A percentile compares a stretch with the other conserved stretches of the same genome.
Evolutionary conservation across 306 rosid genomes (phyloP).

Genomic region (Begonia peltatifolia): DNA sequence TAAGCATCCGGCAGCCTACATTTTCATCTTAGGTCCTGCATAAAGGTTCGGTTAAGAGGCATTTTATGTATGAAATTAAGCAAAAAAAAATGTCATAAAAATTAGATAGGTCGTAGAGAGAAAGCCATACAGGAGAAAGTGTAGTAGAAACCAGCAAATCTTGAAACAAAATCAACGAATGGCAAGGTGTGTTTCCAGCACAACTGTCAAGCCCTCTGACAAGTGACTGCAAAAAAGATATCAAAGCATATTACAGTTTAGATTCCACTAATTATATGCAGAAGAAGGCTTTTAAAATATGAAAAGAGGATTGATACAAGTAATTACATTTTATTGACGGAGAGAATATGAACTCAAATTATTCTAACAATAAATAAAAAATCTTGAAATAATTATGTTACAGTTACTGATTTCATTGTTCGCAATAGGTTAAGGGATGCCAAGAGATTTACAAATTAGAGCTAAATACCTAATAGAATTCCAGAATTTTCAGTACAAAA

Average conservation of each 20-base stretch:
- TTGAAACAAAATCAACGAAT: slow-evolving; percentile 77
- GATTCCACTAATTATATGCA: slow-evolving; percentile 1
- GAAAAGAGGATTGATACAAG: not conserved
- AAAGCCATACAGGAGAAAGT: slow-evolving; percentile 78
- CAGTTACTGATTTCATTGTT: too few relatives aligned
- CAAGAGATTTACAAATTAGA: not conserved
- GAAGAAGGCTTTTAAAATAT: slow-evolving; percentile 11
- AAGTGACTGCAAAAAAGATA: slow-evolving; percentile 60
- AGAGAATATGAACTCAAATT: too few relatives aligned
- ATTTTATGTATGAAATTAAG: too few relatives aligned
- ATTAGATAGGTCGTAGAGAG: slow-evolving; percentile 15
- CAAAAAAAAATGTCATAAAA: not conserved
- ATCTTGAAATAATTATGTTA: too few relatives aligned
- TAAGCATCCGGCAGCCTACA: too few relatives aligned
- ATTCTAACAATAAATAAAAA: too few relatives aligned
- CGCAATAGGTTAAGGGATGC: too few relatives aligned
- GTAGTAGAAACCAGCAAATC: slow-evolving; percentile 93
- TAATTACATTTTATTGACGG: too few relatives aligned
- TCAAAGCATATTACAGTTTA: not conserved
- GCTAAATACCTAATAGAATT: not conserved
- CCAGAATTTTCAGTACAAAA: not conserved
- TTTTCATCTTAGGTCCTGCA: too few relatives aligned
- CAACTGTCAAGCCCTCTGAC: slow-evolving; percentile 69
- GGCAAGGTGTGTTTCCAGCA: slow-evolving; percentile 61
- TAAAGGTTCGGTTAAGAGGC: too few relatives aligned